A percentile compares a stretch with the other conserved stretches of the same genome.
phyloP scores from a whole-genome alignment of 2,329 filamentous ascomycete species.

The Apiospora arundinis region DNA sequence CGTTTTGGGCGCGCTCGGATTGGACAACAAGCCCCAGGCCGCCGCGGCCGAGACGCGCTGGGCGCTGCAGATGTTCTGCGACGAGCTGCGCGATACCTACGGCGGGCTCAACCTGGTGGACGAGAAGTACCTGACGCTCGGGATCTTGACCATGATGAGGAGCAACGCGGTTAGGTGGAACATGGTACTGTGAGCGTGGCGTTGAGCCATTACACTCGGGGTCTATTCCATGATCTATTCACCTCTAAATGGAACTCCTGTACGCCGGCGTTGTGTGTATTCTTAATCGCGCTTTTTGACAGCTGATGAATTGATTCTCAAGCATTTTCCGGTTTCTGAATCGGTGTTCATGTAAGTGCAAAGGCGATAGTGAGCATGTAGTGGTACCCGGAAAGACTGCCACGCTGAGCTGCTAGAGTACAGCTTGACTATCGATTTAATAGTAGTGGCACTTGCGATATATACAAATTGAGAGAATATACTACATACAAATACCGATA shows the following conservation, averaged over 20 bases:
- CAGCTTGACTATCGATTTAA: too few species aligned
- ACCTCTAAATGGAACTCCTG: neutral
- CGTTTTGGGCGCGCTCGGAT: neutral
- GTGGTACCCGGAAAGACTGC: neutral
- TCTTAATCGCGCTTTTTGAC: neutral
- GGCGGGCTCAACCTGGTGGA: constrained; percentile 47
- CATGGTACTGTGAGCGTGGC: constrained; percentile 42
- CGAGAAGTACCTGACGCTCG: constrained; percentile 45
- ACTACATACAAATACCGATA: too few species aligned
- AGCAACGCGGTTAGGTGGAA: constrained; percentile 48
- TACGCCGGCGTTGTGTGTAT: neutral
- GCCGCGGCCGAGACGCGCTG: constrained; percentile 39
- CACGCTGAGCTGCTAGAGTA: too few species aligned
- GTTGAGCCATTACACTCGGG: neutral
- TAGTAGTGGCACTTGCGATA: neutral
- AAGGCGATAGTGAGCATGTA: neutral
- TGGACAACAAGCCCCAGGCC: constrained; percentile 29
- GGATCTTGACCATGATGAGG: constrained; percentile 47
- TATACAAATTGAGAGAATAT: neutral
- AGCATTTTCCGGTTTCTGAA: neutral
- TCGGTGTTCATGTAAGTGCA: neutral
- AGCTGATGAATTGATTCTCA: neutral
- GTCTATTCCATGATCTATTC: neutral
- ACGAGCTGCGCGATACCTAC: constrained; percentile 41
- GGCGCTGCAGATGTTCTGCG: constrained; percentile 44